Evolutionary conservation across 495 filamentous ascomycete species (phyloP).

Genomic region (Penicillium ochrochloron): DNA sequence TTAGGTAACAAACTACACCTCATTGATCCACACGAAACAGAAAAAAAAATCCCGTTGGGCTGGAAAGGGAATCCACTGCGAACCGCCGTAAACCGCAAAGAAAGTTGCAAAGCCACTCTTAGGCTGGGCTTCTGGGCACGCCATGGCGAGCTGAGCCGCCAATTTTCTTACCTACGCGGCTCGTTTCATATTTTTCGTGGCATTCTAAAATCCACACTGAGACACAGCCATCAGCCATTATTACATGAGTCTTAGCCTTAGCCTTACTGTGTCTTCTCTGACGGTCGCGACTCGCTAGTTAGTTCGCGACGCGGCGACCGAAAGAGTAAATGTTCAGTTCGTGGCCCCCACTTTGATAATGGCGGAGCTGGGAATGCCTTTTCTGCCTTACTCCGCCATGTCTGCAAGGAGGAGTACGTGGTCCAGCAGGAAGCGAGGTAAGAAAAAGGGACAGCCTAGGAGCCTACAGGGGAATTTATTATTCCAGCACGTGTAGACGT

Average conservation of each 20-base stretch:
- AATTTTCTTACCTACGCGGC: neutral
- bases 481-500: neutral
- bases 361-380: constrained; percentile 1
- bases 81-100: constrained; percentile 2
- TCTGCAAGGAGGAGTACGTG: constrained; percentile 1
- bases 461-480: neutral
- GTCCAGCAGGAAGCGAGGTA: neutral
- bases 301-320: no score
- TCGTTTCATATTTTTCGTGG: constrained; percentile 10
- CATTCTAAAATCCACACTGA: neutral
- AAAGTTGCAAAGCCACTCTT: constrained; percentile 2
- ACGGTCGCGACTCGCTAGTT: neutral
- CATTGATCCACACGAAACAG: neutral
- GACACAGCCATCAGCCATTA: constrained; percentile 1
- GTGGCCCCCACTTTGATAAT: neutral
- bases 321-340: neutral
- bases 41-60: neutral
- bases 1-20: neutral
- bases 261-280: neutral
- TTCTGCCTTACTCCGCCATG: constrained; percentile 3
- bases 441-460: no score
- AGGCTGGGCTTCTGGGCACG: neutral
- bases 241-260: neutral
- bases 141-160: constrained; percentile 10
- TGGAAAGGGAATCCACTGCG: constrained; percentile 13